Percentiles rank a stretch among this genome's conserved stretches.
Evolutionary conservation across 179 eudicot genomes (phyloP).

Genomic region (Silene noctiflora): DNA sequence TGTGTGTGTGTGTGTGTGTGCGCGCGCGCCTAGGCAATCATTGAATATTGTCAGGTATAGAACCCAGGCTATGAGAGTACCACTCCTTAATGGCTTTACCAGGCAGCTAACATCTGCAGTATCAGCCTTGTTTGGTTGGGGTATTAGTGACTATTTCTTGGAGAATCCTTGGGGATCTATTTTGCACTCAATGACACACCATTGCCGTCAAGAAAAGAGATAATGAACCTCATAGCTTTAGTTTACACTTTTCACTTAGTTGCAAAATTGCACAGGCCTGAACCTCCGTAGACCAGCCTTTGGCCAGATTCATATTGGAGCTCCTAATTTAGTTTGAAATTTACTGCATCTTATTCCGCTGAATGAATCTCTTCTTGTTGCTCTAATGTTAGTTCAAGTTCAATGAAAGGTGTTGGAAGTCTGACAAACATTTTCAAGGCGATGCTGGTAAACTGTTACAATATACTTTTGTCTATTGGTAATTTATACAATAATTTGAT

Average conservation of each 20-base stretch:
- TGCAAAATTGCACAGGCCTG: background rate
- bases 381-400: background rate
- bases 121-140: background rate
- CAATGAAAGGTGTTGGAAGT: conserved; percentile 1
- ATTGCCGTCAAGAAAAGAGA: background rate
- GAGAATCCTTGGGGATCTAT: background rate
- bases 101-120: background rate
- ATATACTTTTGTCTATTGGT: background rate
- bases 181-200: background rate
- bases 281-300: background rate
- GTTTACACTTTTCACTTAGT: background rate
- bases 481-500: conserved; percentile 16
- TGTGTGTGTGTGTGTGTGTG: too few relatives aligned
- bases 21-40: too few relatives aligned
- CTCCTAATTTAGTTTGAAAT: background rate
- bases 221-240: background rate
- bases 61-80: too few relatives aligned
- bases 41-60: too few relatives aligned
- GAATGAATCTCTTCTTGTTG: background rate
- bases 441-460: background rate
- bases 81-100: too few relatives aligned
- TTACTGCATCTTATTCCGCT: background rate
- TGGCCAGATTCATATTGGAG: background rate
- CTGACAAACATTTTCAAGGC: background rate
- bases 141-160: background rate